A percentile compares a stretch with the other conserved stretches of the same genome.
Conservation (phyloP, 164 flowering plant genomes). For the Piper longum region DNA sequence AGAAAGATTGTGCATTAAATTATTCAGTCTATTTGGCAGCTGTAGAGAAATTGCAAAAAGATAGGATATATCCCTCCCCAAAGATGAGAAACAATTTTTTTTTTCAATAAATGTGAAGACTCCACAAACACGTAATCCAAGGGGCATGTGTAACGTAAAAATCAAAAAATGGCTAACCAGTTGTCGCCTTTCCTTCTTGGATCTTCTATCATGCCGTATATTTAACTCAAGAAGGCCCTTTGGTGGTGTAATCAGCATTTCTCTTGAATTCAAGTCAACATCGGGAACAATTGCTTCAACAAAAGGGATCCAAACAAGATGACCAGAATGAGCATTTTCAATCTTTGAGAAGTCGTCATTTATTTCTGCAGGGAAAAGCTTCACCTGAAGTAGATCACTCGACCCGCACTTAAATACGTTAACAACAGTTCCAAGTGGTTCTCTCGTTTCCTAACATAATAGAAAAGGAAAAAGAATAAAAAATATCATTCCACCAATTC, state of each 20-base stretch:
- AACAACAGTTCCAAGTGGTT: constrained; percentile 64
- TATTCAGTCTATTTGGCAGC: not conserved
- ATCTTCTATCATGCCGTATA: constrained; percentile 43
- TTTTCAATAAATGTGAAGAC: not conserved
- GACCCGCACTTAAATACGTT: constrained; percentile 59
- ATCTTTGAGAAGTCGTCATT: constrained; percentile 15
- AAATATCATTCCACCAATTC: not conserved
- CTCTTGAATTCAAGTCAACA: constrained; percentile 58
- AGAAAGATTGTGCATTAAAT: not conserved
- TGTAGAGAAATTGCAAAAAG: too few relatives aligned
- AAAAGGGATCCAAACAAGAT: constrained; percentile 74
- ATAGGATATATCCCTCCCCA: not conserved
- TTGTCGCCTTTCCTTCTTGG: constrained; percentile 88
- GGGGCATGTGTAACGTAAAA: not conserved
- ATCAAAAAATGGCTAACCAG: constrained; percentile 38
- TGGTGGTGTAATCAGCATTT: constrained; percentile 82
- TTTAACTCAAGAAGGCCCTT: constrained; percentile 88
- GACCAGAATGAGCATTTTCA: constrained; percentile 29
- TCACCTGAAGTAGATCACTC: constrained; percentile 66
- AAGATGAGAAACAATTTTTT: not conserved
- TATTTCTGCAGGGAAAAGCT: constrained; percentile 29
- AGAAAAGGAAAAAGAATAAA: constrained; percentile 7
- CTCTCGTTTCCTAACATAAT: constrained; percentile 49
- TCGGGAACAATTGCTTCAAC: constrained; percentile 90
- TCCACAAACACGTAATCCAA: not conserved